A percentile compares a stretch with the other conserved stretches of the same genome.
Evolutionary conservation across 2,329 filamentous ascomycete species (phyloP).

Genomic region (Fusarium sarcochroum): DNA sequence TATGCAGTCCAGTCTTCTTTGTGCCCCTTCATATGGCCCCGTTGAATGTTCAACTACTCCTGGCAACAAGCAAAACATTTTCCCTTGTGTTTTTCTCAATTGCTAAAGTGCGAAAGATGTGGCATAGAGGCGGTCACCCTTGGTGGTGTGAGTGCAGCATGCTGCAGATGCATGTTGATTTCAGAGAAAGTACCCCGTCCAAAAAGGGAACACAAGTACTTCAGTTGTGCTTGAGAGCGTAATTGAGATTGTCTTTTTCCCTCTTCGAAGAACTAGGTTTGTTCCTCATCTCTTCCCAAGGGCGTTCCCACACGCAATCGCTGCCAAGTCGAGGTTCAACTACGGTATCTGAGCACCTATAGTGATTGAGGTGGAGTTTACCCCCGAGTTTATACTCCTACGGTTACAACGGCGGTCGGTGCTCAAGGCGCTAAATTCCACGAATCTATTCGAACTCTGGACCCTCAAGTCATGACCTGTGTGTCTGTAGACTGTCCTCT

Average conservation of each 20-base stretch:
- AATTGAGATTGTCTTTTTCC: background rate
- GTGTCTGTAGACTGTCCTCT: background rate
- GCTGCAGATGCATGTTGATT: background rate
- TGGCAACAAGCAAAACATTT: background rate
- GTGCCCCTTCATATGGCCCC: background rate
- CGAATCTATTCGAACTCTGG: slow-evolving; percentile 9
- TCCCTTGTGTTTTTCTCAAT: background rate
- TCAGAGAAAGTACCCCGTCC: background rate
- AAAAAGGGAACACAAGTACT: background rate
- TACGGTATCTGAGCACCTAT: background rate
- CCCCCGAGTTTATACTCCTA: slow-evolving; percentile 10
- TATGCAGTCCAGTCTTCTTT: background rate
- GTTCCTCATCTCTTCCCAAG: background rate
- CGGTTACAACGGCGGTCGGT: slow-evolving; percentile 3
- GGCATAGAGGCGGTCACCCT: background rate
- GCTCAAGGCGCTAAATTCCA: slow-evolving; percentile 6
- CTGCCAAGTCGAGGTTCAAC: slow-evolving; percentile 23
- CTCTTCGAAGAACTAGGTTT: background rate
- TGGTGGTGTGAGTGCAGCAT: background rate
- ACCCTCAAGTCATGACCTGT: background rate
- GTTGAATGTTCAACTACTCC: too few species aligned
- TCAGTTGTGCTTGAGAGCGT: background rate
- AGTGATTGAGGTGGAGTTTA: background rate
- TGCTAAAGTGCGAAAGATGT: background rate
- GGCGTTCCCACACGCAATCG: background rate